Conservation (phyloP, 371 early-diverging fungal species). For the Sporodiniella umbellata region DNA sequence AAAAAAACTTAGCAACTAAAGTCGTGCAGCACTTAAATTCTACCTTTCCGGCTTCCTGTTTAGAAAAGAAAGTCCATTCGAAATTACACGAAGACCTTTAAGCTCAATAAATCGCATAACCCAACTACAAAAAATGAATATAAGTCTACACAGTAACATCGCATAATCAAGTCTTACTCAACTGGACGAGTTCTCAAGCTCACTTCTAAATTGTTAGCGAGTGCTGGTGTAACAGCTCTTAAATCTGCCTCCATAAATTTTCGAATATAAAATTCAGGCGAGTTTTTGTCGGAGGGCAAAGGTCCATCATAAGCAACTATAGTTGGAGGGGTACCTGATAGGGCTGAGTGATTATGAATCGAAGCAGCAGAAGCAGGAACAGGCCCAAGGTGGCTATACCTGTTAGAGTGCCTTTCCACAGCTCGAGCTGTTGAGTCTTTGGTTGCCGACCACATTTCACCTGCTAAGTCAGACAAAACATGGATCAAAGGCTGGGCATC, state of each 20-base stretch:
- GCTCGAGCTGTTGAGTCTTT: constrained; percentile 37
- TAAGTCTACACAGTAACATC: background rate
- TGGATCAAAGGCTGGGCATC: constrained; percentile 33
- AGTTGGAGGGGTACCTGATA: background rate
- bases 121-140: constrained; percentile 31
- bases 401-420: constrained; percentile 31
- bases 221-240: constrained; percentile 35
- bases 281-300: constrained; percentile 24
- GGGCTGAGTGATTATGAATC: background rate
- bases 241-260: constrained; percentile 45
- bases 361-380: constrained; percentile 5
- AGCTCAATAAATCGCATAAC: constrained; percentile 62
- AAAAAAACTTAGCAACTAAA: no score
- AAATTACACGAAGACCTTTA: constrained; percentile 60
- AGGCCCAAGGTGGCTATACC: constrained; percentile 14
- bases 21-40: background rate
- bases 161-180: constrained; percentile 24
- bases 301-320: constrained; percentile 16
- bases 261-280: constrained; percentile 42
- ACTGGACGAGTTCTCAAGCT: constrained; percentile 42
- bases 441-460: constrained; percentile 43
- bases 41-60: constrained; percentile 37
- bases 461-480: constrained; percentile 41
- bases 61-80: constrained; percentile 50
- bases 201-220: constrained; percentile 42